phyloP scores from a whole-genome alignment of 805 yeast species.

The Candida nonsorbophila region DNA sequence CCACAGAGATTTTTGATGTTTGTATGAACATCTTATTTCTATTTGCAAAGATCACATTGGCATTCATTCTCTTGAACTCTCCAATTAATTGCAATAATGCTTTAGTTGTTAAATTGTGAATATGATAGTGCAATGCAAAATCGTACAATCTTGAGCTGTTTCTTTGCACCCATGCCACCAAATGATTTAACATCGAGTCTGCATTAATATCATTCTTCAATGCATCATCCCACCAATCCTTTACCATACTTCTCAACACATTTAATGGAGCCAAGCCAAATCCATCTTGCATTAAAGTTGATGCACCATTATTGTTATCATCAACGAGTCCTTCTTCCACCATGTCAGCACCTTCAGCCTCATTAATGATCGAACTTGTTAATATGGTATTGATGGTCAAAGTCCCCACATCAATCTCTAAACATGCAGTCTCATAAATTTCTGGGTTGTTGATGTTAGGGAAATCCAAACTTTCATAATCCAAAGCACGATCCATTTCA shows the following conservation, averaged over 20 bases:
- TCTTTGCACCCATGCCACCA: constrained; percentile 83
- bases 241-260: constrained; percentile 69
- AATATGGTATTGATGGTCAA: constrained; percentile 81
- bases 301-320: constrained; percentile 35
- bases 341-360: constrained; percentile 80
- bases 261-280: constrained; percentile 71
- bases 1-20: constrained; percentile 75
- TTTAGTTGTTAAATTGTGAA: constrained; percentile 80
- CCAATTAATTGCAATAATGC: constrained; percentile 74
- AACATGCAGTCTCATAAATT: constrained; percentile 66
- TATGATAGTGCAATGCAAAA: constrained; percentile 75
- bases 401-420: constrained; percentile 76
- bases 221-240: constrained; percentile 93
- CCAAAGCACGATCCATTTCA: constrained; percentile 55
- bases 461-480: constrained; percentile 57
- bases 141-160: constrained; percentile 72
- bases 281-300: constrained; percentile 71
- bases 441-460: constrained; percentile 76
- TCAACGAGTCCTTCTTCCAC: constrained; percentile 41
- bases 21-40: constrained; percentile 66
- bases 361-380: constrained; percentile 77
- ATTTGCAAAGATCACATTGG: constrained; percentile 73
- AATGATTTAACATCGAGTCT: constrained; percentile 74
- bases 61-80: constrained; percentile 76
- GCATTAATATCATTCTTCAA: constrained; percentile 62